Evolutionary conservation across 2,329 filamentous ascomycete species (phyloP).

Genomic region (Alternaria metachromatica): DNA sequence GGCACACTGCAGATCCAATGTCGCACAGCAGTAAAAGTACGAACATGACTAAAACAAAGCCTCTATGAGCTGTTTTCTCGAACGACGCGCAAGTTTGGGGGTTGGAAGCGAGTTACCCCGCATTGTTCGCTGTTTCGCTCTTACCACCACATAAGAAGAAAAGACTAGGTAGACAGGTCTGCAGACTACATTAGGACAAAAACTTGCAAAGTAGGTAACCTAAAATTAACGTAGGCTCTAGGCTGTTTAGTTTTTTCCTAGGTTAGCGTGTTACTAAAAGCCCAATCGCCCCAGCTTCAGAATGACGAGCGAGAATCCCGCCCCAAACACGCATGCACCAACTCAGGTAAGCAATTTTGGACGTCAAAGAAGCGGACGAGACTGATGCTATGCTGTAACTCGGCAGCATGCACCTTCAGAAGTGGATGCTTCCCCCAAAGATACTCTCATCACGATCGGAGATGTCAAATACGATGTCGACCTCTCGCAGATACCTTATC

Average conservation of each 20-base stretch:
- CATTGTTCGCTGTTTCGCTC: background rate
- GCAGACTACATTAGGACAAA: too few relatives aligned
- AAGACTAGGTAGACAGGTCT: too few relatives aligned
- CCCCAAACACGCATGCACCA: background rate
- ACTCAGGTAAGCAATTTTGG: background rate
- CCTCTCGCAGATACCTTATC: conserved; percentile 14
- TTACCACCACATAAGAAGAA: background rate
- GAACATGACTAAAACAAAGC: background rate
- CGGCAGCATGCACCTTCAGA: background rate
- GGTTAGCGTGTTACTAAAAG: background rate
- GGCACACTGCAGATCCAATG: background rate
- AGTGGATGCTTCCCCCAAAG: background rate
- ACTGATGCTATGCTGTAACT: background rate
- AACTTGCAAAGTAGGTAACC: too few relatives aligned
- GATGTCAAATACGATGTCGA: conserved; percentile 9
- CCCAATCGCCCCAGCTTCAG: background rate
- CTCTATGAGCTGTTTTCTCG: background rate
- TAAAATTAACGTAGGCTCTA: too few relatives aligned
- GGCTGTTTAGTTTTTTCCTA: too few relatives aligned
- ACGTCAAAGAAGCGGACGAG: background rate
- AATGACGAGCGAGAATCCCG: background rate
- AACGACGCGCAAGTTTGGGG: background rate
- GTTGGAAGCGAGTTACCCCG: background rate
- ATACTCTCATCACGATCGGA: conserved; percentile 12
- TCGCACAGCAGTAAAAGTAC: background rate